Evolutionary conservation across 768 basidiomycete genomes (phyloP).

Genomic region (Leccinum olivaceopallidum): DNA sequence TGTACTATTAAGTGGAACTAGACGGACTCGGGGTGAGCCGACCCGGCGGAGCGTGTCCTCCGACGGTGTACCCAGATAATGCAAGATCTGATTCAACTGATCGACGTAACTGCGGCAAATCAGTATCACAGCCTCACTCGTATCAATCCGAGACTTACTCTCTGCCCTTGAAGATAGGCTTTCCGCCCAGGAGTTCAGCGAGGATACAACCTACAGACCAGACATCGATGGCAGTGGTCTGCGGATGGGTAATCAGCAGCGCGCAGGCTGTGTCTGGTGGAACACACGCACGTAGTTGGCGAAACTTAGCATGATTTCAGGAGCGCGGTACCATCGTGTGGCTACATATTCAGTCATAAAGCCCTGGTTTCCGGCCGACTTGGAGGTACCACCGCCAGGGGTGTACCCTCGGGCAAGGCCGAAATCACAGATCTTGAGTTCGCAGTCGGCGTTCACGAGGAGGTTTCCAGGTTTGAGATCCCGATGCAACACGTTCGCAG

Average conservation of each 20-base stretch:
- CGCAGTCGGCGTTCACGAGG: conserved; percentile 97
- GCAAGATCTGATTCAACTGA: conserved; percentile 96
- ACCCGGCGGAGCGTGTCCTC: conserved; percentile 96
- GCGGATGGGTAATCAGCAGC: conserved; percentile 17
- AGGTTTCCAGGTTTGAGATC: conserved; percentile 95
- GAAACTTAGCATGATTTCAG: conserved; percentile 98
- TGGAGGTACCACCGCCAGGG: conserved; percentile 74
- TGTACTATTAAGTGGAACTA: background rate
- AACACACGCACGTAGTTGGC: conserved; percentile 77
- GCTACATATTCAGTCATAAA: conserved; percentile 99
- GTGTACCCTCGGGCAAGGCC: conserved; percentile 94
- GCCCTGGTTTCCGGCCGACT: conserved; percentile 78
- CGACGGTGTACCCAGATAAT: conserved; percentile 96
- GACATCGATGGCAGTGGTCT: conserved; percentile 91
- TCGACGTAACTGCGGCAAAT: conserved; percentile 79
- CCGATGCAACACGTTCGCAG: conserved; percentile 95
- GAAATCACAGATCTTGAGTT: conserved; percentile 98
- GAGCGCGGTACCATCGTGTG: conserved; percentile 98
- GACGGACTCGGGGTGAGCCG: conserved; percentile 85
- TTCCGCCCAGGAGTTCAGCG: conserved; percentile 89
- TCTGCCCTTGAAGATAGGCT: conserved; percentile 95
- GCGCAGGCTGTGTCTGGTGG: background rate
- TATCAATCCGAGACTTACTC: conserved; percentile 58
- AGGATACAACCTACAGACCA: conserved; percentile 97
- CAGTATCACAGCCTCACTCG: background rate